Evolutionary conservation across 2,329 filamentous ascomycete species (phyloP).

Genomic region (Fusarium oxysporum): DNA sequence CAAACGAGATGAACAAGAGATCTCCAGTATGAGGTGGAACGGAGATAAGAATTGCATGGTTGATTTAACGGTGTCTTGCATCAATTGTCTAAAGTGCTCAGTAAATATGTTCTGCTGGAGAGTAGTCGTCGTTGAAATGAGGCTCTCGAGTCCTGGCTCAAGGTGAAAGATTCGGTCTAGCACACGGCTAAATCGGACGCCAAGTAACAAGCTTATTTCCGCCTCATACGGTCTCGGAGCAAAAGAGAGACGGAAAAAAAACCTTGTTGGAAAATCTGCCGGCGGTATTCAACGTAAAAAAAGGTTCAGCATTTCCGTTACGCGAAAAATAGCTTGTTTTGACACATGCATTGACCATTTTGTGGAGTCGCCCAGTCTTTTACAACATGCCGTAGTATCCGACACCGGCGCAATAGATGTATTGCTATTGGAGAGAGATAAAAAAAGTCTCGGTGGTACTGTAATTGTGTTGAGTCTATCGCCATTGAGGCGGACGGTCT

Average conservation of each 20-base stretch:
- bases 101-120: neutral
- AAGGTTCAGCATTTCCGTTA: constrained; percentile 26
- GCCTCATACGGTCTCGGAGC: neutral
- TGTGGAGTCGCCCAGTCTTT: constrained; percentile 27
- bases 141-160: constrained; percentile 1
- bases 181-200: constrained; percentile 12
- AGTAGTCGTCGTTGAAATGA: constrained; percentile 8
- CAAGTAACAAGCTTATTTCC: constrained; percentile 21
- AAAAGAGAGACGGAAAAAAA: neutral
- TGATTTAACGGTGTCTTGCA: neutral
- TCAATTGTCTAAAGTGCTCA: fast-evolving
- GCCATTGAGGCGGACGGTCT: neutral
- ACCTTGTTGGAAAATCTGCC: neutral
- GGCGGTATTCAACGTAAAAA: neutral
- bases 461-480: constrained; percentile 1
- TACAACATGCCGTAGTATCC: constrained; percentile 11
- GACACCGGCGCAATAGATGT: constrained; percentile 11
- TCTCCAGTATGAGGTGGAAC: neutral
- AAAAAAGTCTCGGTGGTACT: neutral
- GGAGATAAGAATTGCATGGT: constrained; percentile 7
- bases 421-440: constrained; percentile 17
- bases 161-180: constrained; percentile 7
- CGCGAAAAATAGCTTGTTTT: constrained; percentile 34
- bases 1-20: neutral
- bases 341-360: constrained; percentile 27